Base-by-base conservation (phyloP, 805 yeast genomes). In the Yarrowia sp. region DNA sequence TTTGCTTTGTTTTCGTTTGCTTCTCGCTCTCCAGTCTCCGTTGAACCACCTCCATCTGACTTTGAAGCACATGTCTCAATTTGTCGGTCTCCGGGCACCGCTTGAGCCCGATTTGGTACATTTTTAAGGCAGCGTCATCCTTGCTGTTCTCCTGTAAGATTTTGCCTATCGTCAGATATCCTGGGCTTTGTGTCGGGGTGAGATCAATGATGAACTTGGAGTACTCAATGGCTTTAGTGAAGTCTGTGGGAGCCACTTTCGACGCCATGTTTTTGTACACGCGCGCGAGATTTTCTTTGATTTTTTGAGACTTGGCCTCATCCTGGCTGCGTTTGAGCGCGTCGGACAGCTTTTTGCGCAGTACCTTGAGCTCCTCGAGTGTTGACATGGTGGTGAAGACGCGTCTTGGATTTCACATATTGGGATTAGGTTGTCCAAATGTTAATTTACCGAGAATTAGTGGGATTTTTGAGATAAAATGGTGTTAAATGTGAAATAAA, bases 121-220 rank as follows among this genome's bases (percentile, higher is more conserved):
- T 55, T 29, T 31, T 25, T 14, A 55, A 6, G 7, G 61, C 61
- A 14, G 46, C 61, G 3, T 55, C 61, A 19, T 55, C 61, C 27
- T 55, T 55, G 61, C 18, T 25, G 22, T 55, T 25, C 35, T 55
- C 61, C 29, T 55, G 61, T 6, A 55, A 16, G 3, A 55, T 38
- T 29, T 55, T 55, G 21, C 61, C 61, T 7, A 55, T 55, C 22
- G 36, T 25, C 25, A 55, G 47, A n/a, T 55, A 55, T 16, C 61
- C 47, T 6, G 36, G 38, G 29, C 47, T 38, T 9, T 55, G 25
- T 14, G 18, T 38, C 0, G 61, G 61, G 0, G 27, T 31, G 27
- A 55, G 38, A 55, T 55, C 61, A 27, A 55, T 55, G 29, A 27
- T 19, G 14, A n/a, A 36, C 10, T 38, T 38, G 29, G 47, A 27